These are phyloP conservation scores for Pythium insidiosum DNA, from an alignment of 352 stramenopile genomes.

Conservation along the genomic window DNA sequence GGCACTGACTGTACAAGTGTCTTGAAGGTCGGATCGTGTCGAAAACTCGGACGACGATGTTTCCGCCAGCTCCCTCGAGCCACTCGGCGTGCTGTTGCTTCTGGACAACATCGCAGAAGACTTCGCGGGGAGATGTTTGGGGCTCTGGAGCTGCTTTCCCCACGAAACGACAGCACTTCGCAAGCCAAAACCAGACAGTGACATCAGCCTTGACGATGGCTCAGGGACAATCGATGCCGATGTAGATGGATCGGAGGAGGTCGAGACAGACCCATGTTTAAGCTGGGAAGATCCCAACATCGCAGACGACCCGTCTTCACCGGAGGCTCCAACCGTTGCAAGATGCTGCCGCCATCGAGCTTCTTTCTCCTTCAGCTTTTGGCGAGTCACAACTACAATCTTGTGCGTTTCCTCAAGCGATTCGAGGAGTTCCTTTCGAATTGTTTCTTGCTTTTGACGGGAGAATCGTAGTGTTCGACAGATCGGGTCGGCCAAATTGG, in stretches of 20 bases:
- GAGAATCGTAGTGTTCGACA: conserved; percentile 43
- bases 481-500: conserved; percentile 41
- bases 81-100: conserved; percentile 1
- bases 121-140: too few relatives aligned
- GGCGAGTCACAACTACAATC: conserved; percentile 14
- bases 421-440: conserved; percentile 28
- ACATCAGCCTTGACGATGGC: not conserved
- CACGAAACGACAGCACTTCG: conserved; percentile 15
- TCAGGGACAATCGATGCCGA: conserved; percentile 2
- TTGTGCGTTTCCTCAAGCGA: conserved; percentile 23
- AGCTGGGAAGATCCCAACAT: too few relatives aligned
- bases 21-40: too few relatives aligned
- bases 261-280: too few relatives aligned
- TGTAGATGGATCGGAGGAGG: conserved; percentile 1
- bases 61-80: not conserved
- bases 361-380: conserved; percentile 16
- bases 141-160: conserved; percentile 12
- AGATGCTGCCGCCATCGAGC: too few relatives aligned
- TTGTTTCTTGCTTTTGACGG: conserved; percentile 32
- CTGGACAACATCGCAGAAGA: conserved; percentile 10
- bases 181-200: conserved; percentile 17
- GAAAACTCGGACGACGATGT: too few relatives aligned
- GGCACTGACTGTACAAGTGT: too few relatives aligned
- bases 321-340: too few relatives aligned
- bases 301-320: too few relatives aligned